These are phyloP conservation scores for Botrytis deweyae DNA, from an alignment of 2,329 filamentous ascomycete species.

Conservation along the genomic window DNA sequence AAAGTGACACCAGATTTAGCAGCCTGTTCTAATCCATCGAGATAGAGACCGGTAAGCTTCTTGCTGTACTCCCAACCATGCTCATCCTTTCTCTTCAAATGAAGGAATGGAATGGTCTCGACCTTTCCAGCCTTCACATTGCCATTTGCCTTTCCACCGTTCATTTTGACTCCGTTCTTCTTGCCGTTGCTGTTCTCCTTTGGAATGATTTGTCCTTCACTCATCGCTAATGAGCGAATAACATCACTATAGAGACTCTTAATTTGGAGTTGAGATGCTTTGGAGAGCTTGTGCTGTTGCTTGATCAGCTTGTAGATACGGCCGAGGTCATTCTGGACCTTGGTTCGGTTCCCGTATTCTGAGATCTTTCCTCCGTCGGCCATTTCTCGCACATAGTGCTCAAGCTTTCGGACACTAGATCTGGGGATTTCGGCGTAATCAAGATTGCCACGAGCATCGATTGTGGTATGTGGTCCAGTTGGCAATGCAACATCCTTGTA, in stretches of 20 bases:
- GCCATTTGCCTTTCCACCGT: conserved; percentile 44
- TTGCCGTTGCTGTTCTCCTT: conserved; percentile 68
- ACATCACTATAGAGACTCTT: conserved; percentile 94
- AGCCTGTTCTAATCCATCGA: conserved; percentile 87
- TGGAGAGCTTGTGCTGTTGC: conserved; percentile 96
- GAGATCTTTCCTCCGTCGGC: conserved; percentile 97
- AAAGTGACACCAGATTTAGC: conserved; percentile 87
- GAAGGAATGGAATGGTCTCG: conserved; percentile 96
- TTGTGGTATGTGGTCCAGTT: conserved; percentile 87
- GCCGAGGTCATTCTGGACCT: conserved; percentile 93
- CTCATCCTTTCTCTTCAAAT: conserved; percentile 89
- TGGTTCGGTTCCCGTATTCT: conserved; percentile 96
- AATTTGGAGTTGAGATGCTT: conserved; percentile 94
- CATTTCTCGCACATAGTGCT: conserved; percentile 99
- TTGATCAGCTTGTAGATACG: conserved; percentile 98
- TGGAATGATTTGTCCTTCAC: conserved; percentile 93
- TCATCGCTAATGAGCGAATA: conserved; percentile 92
- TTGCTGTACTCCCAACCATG: conserved; percentile 99
- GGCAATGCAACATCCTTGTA: conserved; percentile 96
- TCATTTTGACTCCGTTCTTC: conserved; percentile 47
- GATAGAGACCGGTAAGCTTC: conserved; percentile 89
- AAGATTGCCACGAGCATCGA: conserved; percentile 89
- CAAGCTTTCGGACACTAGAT: conserved; percentile 88
- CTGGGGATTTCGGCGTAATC: conserved; percentile 87
- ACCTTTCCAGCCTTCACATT: conserved; percentile 78